phyloP scores from a whole-genome alignment of 2,329 filamentous ascomycete genomes.

The Colletotrichum destructivum region DNA sequence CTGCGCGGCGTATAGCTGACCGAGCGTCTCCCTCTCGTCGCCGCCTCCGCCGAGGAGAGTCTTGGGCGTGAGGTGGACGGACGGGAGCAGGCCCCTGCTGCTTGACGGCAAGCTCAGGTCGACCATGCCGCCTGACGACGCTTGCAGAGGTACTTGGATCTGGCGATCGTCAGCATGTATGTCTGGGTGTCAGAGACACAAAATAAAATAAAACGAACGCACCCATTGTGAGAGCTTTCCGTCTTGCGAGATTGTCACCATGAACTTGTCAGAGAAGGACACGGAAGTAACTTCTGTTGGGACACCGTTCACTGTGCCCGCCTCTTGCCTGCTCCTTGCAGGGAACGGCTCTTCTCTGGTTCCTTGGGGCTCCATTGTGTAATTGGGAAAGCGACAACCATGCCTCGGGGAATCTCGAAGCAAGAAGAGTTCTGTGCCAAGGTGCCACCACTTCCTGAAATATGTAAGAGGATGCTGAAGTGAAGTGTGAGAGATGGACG shows the following conservation, averaged over 20 bases:
- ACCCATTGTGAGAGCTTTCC: conserved; percentile 95
- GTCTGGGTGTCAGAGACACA: conserved; percentile 20
- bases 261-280: conserved; percentile 89
- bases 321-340: conserved; percentile 71
- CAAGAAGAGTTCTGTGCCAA: too few relatives aligned
- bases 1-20: conserved; percentile 91
- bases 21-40: conserved; percentile 83
- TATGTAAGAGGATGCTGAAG: neutral
- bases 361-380: conserved; percentile 57
- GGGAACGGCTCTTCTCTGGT: conserved; percentile 75
- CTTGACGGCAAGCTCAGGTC: conserved; percentile 70
- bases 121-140: conserved; percentile 74
- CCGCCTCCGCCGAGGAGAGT: conserved; percentile 89
- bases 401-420: neutral
- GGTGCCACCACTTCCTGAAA: neutral
- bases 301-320: conserved; percentile 76
- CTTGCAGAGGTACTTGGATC: conserved; percentile 85
- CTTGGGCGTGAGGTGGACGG: conserved; percentile 86
- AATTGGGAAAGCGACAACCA: neutral
- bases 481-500: too few relatives aligned
- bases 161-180: conserved; percentile 49
- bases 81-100: conserved; percentile 74
- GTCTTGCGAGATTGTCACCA: conserved; percentile 90
- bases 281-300: conserved; percentile 81
- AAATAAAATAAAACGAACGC: conserved; percentile 50